Base-by-base conservation (phyloP, 306 rosid genomes). In the Acacia acuminata region DNA sequence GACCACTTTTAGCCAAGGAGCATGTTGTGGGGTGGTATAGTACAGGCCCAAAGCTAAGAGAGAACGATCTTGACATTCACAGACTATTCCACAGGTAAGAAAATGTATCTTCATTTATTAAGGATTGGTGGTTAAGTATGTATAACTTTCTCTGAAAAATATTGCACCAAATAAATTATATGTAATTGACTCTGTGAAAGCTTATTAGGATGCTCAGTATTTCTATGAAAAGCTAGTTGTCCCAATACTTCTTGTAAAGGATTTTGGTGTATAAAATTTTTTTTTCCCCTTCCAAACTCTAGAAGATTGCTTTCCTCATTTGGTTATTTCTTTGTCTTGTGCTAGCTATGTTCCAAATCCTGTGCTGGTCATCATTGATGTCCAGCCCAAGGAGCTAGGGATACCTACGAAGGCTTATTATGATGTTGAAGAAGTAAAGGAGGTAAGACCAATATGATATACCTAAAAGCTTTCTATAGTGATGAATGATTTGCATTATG, bases 341-440 rank as follows among this genome's bases (percentile, higher is more conserved):
- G 85, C 82, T 77, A 94, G 97, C 86, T 93, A 91, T 84, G 94
- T 86, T 24, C 90, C 97, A 24, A 94, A 94, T 82, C 98, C 98
- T 30, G 96, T 92, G 42, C 84, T 94, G 89, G 96, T 92, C 84
- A 92, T 94, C 80, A 93, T 94, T 81, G 97, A 91, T 83, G 97
- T 94, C 58, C 92, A 90, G 80, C 91, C 91, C 30, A 91, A 91
- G 88, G 95, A 89, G 87, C 70, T 89, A 76, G 95, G 95, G 63
- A 91, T 91, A 83, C 95, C 95, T 58, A 88, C 93, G 43, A 91
- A 91, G 77, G 95, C 95, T 53, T 91, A 91, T 81, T 91, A 82
- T 83, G 95, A 79, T 36, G 91, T 91, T 40, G 95, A 91, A 85
- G 95, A 91, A 80, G 92, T 91, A 63, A 91, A 91, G 75, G 91